These are phyloP conservation scores for Aspergillus jensenii DNA, from an alignment of 2,329 filamentous ascomycete genomes.

Conservation along the genomic window DNA sequence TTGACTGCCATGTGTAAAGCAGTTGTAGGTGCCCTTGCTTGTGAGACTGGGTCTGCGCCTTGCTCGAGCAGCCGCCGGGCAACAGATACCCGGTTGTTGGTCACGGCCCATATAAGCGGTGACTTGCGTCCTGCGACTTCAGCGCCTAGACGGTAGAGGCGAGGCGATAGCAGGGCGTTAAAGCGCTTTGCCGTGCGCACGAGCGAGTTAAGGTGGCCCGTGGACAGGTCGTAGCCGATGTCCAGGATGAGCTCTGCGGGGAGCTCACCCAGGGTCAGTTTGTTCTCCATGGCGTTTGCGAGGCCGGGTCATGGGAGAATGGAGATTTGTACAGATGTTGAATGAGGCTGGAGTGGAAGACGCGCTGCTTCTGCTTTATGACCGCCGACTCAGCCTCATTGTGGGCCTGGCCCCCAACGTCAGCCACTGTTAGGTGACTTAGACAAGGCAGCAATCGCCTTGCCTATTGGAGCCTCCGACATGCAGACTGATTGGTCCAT, in stretches of 20 bases:
- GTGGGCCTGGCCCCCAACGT: no score
- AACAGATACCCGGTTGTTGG: background rate
- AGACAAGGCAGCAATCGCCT: no score
- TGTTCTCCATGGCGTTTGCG: background rate
- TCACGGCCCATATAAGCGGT: background rate
- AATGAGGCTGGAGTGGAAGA: no score
- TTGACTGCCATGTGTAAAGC: background rate
- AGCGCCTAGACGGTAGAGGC: background rate
- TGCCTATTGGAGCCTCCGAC: no score
- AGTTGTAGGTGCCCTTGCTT: background rate
- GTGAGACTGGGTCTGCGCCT: background rate
- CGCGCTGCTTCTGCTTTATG: no score
- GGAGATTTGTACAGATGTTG: no score
- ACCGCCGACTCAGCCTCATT: no score
- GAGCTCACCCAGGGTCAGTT: background rate
- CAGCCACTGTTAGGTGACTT: no score
- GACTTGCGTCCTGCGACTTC: fast-evolving
- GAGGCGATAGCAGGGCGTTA: background rate
- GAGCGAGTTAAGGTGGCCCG: constrained; percentile 4
- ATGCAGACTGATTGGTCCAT: no score
- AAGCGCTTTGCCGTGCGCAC: background rate
- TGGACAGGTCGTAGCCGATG: background rate
- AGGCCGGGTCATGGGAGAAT: no score
- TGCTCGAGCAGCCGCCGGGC: background rate
- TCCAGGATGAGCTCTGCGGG: constrained; percentile 5